Evolutionary conservation across 306 rosid genomes (phyloP), one percentile per base, ranked within the genome.

Genomic region (Canavalia ensiformis): DNA sequence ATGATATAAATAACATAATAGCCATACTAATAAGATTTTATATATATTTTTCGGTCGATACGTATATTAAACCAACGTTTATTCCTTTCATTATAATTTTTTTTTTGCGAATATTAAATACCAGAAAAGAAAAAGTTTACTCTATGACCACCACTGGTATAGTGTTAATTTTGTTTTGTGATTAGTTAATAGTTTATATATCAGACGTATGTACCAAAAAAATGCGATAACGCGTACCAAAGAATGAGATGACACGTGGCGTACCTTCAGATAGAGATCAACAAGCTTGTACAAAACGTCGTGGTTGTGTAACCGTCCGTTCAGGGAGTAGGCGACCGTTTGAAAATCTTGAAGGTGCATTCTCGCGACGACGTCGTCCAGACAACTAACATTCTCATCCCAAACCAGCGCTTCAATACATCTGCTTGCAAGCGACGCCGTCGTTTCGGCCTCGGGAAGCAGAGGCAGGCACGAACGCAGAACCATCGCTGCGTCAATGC

Each of bases 391-490:
- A 11, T 78, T 76, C 4, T 81, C 72, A 1, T 79, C 89, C 35
- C 86, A 74, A 62, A 86, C 70, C 81, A 94, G 25, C 4, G 91
- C 88, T 68, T 90, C 97, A 45, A 91, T 76, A 30, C 97, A 95
- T 62, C 91, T 83, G 68, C 97, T 95, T 6, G 82, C 82, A 1
- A 95, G 76, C 81, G 76, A 84, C 79, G 94, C 89, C 8, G 82
- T 84, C 82, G 97, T 94, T 91, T 94, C 98, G 0, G 91, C 90
- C n/a, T 92, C 97, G 0, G 98, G 98, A 66, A 95, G 97, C 80
- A 95, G 66, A 12, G 84, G 12, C 60, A 95, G 31, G 64, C 97
- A 90, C 67, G 98, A 89, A 3, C 94, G 92, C 60, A 95, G 88
- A 78, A 91, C 90, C 30, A 85, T 76, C 1, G 86, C 83, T n/a